phyloP scores from a whole-genome alignment of 139 green algal species.

The Chloropicon primus region DNA sequence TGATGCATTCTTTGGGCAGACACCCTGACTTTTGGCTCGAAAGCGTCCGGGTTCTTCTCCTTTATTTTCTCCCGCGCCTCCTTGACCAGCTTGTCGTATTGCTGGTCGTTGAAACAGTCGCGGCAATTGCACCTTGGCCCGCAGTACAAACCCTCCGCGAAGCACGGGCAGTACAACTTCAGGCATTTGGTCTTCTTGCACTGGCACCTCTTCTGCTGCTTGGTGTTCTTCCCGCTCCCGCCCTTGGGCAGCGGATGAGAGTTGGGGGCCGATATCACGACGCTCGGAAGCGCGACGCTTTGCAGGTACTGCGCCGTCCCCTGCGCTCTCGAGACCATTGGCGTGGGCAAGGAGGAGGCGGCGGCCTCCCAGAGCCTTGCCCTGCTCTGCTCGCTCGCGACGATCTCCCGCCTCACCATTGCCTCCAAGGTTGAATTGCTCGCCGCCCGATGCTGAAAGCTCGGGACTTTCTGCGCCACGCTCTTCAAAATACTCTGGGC shows the following conservation, averaged over 20 bases:
- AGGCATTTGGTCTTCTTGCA: not conserved
- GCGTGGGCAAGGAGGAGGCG: not conserved
- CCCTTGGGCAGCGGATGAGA: too few relatives aligned
- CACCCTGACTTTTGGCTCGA: not conserved
- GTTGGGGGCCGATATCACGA: too few relatives aligned
- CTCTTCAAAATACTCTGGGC: too few relatives aligned
- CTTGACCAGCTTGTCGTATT: not conserved
- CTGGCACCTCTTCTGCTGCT: not conserved
- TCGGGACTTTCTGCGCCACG: too few relatives aligned
- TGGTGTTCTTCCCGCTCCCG: not conserved
- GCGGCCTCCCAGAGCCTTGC: too few relatives aligned
- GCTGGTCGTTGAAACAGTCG: not conserved
- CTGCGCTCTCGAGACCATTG: too few relatives aligned
- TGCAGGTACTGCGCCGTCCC: too few relatives aligned
- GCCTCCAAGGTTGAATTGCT: too few relatives aligned
- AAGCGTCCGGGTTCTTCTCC: not conserved
- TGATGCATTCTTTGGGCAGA: not conserved
- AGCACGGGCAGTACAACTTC: not conserved
- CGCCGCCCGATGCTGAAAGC: too few relatives aligned
- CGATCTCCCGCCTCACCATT: too few relatives aligned
- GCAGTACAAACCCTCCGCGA: not conserved
- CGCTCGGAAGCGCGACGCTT: too few relatives aligned
- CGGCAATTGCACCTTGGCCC: not conserved
- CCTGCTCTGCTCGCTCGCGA: too few relatives aligned
- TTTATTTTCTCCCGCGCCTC: not conserved